Evolutionary conservation across 345 rosid genomes (phyloP), one percentile per base, ranked within the genome.

Genomic region (Populus davidiana): DNA sequence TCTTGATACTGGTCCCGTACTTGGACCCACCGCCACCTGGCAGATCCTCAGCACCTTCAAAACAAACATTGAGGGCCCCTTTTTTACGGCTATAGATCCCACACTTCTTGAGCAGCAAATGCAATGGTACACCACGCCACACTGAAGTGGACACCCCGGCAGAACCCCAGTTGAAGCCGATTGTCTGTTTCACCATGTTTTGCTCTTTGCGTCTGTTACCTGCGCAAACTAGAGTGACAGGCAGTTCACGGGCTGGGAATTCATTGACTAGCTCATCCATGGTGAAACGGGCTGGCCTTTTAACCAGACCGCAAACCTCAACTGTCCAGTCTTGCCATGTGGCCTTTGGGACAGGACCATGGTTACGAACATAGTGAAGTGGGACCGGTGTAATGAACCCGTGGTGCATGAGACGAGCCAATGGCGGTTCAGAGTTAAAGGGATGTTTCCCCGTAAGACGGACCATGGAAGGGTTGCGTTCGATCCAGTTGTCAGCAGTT

Each of bases 371-470:
- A 84, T 92, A 96, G 77, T 96, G 98, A 79, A 96, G 96, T 2
- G 97, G 94, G 7, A 88, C 93, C 3, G 98, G 98, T 47, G 99
- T 93, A 76, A 96, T 92, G 88, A 96, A 96, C 2, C 99, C 97
- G 77, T 93, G 96, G 82, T 90, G 93, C 97, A 93, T 92, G 69
- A 96, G 98, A 47, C 92, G 87, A 79, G 80, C 78, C 36, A 96
- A 73, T 6, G 98, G 97, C 0, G 99, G 75, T 73, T 93, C 99
- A 1, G 90, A 85, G 90, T 96, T 96, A 85, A 92, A 96, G 0
- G 99, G 99, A 73, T 96, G 98, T 73, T 96, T 96, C 50, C 99
- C 98, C 3, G 98, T 91, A 86, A 93, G 96, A 39, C 99, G 99
- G 76, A 96, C 85, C 97, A 93, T 89, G 29, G 90, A 67, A 2